phyloP scores from a whole-genome alignment of 2,329 filamentous ascomycete species.

The Orbilia quercus region DNA sequence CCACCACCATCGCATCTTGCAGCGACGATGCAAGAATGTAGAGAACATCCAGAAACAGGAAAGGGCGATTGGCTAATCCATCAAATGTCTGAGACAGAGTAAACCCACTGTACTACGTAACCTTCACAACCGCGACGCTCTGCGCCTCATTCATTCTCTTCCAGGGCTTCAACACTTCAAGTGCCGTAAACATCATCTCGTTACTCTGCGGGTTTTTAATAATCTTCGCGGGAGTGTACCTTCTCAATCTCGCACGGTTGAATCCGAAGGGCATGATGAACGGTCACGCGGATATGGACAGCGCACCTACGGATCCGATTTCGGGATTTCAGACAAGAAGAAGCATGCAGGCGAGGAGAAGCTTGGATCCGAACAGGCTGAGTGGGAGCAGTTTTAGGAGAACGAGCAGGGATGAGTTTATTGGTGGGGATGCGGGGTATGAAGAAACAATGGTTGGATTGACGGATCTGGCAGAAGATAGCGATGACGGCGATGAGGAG shows the following conservation, averaged over 20 bases:
- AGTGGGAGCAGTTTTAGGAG: slow-evolving; percentile 72
- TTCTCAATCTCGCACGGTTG: slow-evolving; percentile 83
- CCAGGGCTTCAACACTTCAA: slow-evolving; percentile 76
- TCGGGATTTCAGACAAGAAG: slow-evolving; percentile 88
- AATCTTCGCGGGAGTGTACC: slow-evolving; percentile 77
- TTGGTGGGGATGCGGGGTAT: slow-evolving; percentile 75
- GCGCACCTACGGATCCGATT: slow-evolving; percentile 89
- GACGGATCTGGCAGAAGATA: slow-evolving; percentile 81
- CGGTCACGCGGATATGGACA: slow-evolving; percentile 71
- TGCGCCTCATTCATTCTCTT: slow-evolving; percentile 78
- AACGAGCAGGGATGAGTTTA: slow-evolving; percentile 81
- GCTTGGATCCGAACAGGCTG: slow-evolving; percentile 70
- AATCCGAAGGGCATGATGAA: slow-evolving; percentile 80
- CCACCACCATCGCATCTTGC: slow-evolving; percentile 10
- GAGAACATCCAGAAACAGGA: slow-evolving; percentile 10
- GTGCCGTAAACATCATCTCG: slow-evolving; percentile 78
- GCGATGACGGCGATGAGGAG: slow-evolving; percentile 70
- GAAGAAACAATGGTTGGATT: slow-evolving; percentile 83
- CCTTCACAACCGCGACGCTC: slow-evolving; percentile 76
- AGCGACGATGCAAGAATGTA: slow-evolving; percentile 7
- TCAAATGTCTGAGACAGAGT: slow-evolving; percentile 71
- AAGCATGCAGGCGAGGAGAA: slow-evolving; percentile 90
- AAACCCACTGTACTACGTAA: slow-evolving; percentile 85
- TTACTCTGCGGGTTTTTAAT: slow-evolving; percentile 77
- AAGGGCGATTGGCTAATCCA: slow-evolving; percentile 40